Base-by-base conservation (phyloP, 345 rosid genomes). In the Camelina hispida region DNA sequence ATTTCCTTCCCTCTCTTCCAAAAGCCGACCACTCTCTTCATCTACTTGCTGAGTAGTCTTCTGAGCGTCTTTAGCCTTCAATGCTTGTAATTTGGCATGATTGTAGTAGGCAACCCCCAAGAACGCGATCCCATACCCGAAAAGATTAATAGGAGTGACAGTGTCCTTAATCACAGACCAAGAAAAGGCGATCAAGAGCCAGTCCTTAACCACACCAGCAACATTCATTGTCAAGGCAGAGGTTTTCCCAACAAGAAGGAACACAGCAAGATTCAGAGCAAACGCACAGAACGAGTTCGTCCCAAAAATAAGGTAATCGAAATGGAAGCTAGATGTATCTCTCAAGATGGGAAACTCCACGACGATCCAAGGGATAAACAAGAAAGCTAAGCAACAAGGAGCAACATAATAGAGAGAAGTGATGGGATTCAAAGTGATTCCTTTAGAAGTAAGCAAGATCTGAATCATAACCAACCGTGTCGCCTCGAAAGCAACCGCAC, bases 181-280 rank as follows among this genome's bases (percentile, higher is more conserved):
- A 0, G 96, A 90, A 65, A 90, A 90, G 1, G 96, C 96, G 11
- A 90, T 90, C 85, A 90, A 77, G 70, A 90, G 54, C 96, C 93
- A 90, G 59, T 90, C 96, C 65, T 90, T 90, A 23, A 86, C 96
- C 35, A 90, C 93, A 48, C 96, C 96, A 50, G 89, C 96, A 38
- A 90, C 96, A 69, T 90, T 90, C 96, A 90, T 90, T 0, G 96
- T 90, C 88, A 90, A 66, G 9, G 93, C 96, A 6, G 96, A 90
- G 2, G 96, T 90, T 76, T 90, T 90, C 34, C 93, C 93, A 15
- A 90, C 91, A n/a, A 90, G 76, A 72, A 90, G 78, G 50, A 90
- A 90, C 53, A 88, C 93, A 9, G 96, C 96, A 15, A 88, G 85
- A 80, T 90, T 90, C 80, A 90, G 47, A 0, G 93, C 93, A 62